These are phyloP conservation scores for Phyllosticta paracitricarpa DNA, from an alignment of 2,329 filamentous ascomycete species.

Conservation along the genomic window DNA sequence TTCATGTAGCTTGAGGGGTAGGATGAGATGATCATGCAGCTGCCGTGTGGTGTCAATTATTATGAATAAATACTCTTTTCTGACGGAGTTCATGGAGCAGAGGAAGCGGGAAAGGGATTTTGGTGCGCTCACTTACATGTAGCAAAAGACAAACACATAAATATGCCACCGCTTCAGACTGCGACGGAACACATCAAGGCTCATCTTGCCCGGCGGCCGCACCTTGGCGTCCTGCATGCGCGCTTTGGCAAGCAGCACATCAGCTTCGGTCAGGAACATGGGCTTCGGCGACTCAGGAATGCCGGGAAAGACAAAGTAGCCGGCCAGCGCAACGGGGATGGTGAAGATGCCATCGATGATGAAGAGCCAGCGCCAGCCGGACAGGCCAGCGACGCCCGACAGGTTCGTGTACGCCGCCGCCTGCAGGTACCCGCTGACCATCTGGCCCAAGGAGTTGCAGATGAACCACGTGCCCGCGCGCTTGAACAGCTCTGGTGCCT, in stretches of 20 bases:
- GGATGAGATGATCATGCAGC: slow-evolving; percentile 22
- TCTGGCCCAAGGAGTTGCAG: slow-evolving; percentile 42
- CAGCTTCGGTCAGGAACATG: slow-evolving; percentile 35
- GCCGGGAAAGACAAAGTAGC: slow-evolving; percentile 46
- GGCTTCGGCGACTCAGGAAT: slow-evolving; percentile 41
- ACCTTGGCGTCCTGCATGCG: slow-evolving; percentile 23
- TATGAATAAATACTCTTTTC: not conserved
- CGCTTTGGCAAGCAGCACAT: slow-evolving; percentile 22
- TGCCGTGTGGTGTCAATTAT: slow-evolving; percentile 10
- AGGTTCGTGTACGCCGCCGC: slow-evolving; percentile 44
- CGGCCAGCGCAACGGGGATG: slow-evolving; percentile 45
- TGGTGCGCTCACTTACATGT: slow-evolving; percentile 33
- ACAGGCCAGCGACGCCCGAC: slow-evolving; percentile 39
- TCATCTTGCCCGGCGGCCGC: slow-evolving; percentile 31
- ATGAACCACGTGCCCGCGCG: slow-evolving; percentile 46
- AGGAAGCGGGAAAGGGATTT: slow-evolving; percentile 2
- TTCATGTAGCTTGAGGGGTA: slow-evolving; percentile 43
- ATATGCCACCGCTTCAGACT: slow-evolving; percentile 42
- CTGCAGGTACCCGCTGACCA: slow-evolving; percentile 50
- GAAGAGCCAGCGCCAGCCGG: slow-evolving; percentile 45
- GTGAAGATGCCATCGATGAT: slow-evolving; percentile 49
- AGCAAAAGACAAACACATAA: slow-evolving; percentile 39
- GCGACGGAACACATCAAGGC: slow-evolving; percentile 36
- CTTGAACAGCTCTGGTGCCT: slow-evolving; percentile 40
- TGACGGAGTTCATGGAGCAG: not conserved